A percentile compares a stretch with the other conserved stretches of the same genome.
These are phyloP conservation scores for Lichtheimia ramosa DNA, from an alignment of 371 early-diverging fungal species.

Conservation along the genomic window DNA sequence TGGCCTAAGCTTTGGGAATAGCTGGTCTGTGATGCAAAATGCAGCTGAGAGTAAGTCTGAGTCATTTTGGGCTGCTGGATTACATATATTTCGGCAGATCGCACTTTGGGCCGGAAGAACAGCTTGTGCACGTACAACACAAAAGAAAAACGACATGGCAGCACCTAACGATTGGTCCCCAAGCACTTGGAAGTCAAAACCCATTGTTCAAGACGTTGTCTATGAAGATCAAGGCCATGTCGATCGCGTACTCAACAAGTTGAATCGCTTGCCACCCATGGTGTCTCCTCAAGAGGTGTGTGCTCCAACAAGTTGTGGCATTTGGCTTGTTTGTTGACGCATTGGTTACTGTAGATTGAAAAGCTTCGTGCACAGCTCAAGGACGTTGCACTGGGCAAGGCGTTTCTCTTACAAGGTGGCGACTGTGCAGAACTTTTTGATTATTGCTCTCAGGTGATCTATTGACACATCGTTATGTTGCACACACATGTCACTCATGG, in stretches of 20 bases:
- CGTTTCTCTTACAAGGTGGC: constrained; percentile 95
- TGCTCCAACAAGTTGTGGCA: background rate
- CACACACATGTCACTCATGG: background rate
- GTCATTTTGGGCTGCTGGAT: too few species aligned
- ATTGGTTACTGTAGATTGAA: constrained; percentile 57
- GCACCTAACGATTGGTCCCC: constrained; percentile 67
- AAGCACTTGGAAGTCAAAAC: constrained; percentile 79
- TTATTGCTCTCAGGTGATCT: constrained; percentile 82
- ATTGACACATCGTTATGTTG: background rate
- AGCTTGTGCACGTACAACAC: too few species aligned
- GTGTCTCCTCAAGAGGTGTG: constrained; percentile 86
- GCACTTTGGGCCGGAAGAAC: too few species aligned
- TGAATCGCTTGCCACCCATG: constrained; percentile 86
- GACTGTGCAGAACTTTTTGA: constrained; percentile 98
- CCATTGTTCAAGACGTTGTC: constrained; percentile 87
- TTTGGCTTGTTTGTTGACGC: too few species aligned
- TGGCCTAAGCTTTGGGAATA: too few species aligned
- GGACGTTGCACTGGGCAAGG: constrained; percentile 87
- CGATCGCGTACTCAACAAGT: constrained; percentile 70
- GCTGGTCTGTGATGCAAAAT: too few species aligned
- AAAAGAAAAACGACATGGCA: background rate
- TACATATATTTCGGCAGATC: too few species aligned
- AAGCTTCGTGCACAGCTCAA: constrained; percentile 81
- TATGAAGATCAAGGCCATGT: constrained; percentile 80
- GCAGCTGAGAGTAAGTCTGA: too few species aligned